These are phyloP conservation scores for Breynia disticha DNA, from an alignment of 441 rosid species.

Conservation along the genomic window DNA sequence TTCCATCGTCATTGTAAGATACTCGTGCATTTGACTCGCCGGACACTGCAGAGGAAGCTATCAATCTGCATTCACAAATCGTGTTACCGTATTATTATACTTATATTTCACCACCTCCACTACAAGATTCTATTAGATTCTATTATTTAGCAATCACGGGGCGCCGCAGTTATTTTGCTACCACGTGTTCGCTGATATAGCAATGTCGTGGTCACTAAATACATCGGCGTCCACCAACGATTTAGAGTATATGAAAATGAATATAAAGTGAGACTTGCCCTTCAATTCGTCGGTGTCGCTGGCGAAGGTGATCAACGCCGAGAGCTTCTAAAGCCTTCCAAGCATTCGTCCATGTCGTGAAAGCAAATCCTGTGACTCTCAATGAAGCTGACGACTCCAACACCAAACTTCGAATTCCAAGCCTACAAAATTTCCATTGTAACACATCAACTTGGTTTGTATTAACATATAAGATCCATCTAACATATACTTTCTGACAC, in stretches of 20 bases:
- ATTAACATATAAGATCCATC: too few relatives aligned
- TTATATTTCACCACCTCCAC: too few relatives aligned
- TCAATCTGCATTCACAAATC: constrained; percentile 19
- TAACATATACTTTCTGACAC: too few relatives aligned
- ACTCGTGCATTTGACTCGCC: constrained; percentile 14
- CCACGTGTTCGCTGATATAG: too few relatives aligned
- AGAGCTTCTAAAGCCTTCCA: constrained; percentile 70
- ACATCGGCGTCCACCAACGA: too few relatives aligned
- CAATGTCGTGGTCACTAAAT: too few relatives aligned
- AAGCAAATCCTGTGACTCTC: constrained; percentile 55
- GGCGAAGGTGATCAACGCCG: constrained; percentile 43
- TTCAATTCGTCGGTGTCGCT: constrained; percentile 24
- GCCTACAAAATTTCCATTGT: constrained; percentile 26
- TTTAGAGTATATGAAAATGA: too few relatives aligned
- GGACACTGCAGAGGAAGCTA: constrained; percentile 20
- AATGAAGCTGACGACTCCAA: constrained; percentile 51
- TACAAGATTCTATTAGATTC: too few relatives aligned
- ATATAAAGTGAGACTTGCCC: constrained; percentile 26
- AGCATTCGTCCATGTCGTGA: constrained; percentile 48
- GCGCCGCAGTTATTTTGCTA: too few relatives aligned
- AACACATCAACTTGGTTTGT: too few relatives aligned
- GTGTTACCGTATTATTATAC: too few relatives aligned
- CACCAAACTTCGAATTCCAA: constrained; percentile 53
- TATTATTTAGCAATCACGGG: too few relatives aligned
- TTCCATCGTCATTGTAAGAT: constrained; percentile 19